Evolutionary conservation across 257 asterid genomes (phyloP), one percentile per base, ranked within the genome.

Genomic region (Nicotiana benthamiana): DNA sequence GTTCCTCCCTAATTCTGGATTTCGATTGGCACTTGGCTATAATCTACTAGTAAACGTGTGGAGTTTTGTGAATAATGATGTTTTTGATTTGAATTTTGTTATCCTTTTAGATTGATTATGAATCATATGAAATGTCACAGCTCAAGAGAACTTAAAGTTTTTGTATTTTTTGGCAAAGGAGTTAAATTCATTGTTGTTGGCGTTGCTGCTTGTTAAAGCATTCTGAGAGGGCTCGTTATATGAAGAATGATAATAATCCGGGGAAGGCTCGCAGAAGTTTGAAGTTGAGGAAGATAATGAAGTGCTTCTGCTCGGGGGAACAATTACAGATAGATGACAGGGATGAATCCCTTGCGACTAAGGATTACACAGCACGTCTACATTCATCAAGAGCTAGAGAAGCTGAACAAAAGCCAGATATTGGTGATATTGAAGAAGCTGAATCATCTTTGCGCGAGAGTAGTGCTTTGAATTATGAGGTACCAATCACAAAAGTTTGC

Each of bases 391-490:
- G 76, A 81, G 82, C 83, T 48, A 90, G 90, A 83, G 95, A 88
- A 75, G 76, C 84, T n/a, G 94, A 85, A 80, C 84, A 79, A 80
- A 93, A 89, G 85, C 88, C 88, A 18, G 97, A 90, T 75, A 84
- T 87, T 51, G 96, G 96, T 75, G 93, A 93, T 82, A 92, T 95
- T 34, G 97, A 92, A 86, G 98, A 92, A 86, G 97, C 99, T 13
- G 99, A 95, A 81, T 82, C 91, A 26, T 92, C 98, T 2, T 83
- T 95, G 81, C 94, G 97, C 9, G 98, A 92, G 89, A 93, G 90
- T 63, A 92, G 97, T 70, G 85, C 88, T 87, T 80, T 93, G 48
- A 95, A 93, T 85, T 89, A 92, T 53, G 97, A 95, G 98, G 98
- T 92, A 74, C 53, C 22, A 48, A 12, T 27, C 79, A 74, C 26